Evolutionary conservation across 306 rosid genomes (phyloP), one percentile per base, ranked within the genome.

Genomic region (Betula pendula): DNA sequence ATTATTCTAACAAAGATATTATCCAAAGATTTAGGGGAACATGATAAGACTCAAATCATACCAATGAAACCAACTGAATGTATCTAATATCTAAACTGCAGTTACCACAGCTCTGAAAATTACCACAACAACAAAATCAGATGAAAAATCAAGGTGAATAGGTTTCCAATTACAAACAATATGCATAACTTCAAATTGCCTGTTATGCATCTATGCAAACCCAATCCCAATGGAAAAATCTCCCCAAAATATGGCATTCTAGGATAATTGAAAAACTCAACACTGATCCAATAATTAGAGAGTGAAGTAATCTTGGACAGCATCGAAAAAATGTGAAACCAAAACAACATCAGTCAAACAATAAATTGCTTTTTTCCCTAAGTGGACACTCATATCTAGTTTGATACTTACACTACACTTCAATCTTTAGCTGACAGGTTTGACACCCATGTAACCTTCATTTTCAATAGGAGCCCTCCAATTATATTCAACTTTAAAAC

Each of bases 21-120:
- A 48, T 16, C 25, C 44, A 40, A 48, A n/a, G 31, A 66, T 77
- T 71, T 69, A 60, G 58, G 60, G 62, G 20, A 55, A 8, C 62
- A 55, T 20, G 62, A 55, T 55, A 55, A 12, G 10, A 53, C 24
- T 6, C 14, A 58, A 58, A 27, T 24, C 38, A 24, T 58, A 58
- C 35, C 6, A 13, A 58, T 27, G 35, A 58, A 60, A 60, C 68
- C 38, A 15, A 27, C 68, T 27, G 67, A 56, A 19, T 17, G 42
- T 29, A 29, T 29, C 42, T 12, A 60, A 27, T 60, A 60, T 27
- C 68, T 60, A 60, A 29, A 60, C 19, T 2, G 33, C 68, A 60
- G 38, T 29, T 60, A 60, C 19, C 16, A 60, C 68, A 1, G n/a
- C 40, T 60, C 40, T 60, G 14, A 60, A 29, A 27, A 29, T 60